Evolutionary conservation across 495 filamentous ascomycete genomes (phyloP).

Genomic region (Zalerion maritima): DNA sequence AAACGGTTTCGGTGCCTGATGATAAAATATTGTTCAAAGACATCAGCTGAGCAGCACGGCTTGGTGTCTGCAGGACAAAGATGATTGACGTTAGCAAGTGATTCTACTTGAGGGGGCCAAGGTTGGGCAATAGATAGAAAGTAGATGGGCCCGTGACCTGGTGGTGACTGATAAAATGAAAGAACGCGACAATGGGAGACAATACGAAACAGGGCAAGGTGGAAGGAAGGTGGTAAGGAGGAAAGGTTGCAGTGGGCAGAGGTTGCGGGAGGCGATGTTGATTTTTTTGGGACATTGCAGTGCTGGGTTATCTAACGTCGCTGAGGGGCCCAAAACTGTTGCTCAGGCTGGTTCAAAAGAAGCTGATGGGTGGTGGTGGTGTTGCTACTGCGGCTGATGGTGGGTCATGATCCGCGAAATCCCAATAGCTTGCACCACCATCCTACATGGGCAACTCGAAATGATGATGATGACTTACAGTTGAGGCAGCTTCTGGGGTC

Average conservation of each 20-base stretch:
- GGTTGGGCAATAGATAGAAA: constrained; percentile 2
- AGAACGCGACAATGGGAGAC: constrained; percentile 27
- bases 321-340: too few species aligned
- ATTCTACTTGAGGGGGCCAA: constrained; percentile 4
- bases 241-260: constrained; percentile 3
- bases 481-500: constrained; percentile 16
- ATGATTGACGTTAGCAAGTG: constrained; percentile 7
- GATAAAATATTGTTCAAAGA: constrained; percentile 83
- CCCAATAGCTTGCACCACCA: too few species aligned
- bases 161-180: constrained; percentile 8
- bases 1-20: constrained; percentile 49
- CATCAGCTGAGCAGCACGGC: constrained; percentile 69
- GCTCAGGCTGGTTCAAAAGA: too few species aligned
- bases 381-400: too few species aligned
- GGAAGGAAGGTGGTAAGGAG: constrained; percentile 13
- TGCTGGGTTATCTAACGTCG: too few species aligned
- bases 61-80: constrained; percentile 36
- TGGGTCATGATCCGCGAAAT: too few species aligned
- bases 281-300: too few species aligned
- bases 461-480: constrained; percentile 18
- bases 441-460: too few species aligned
- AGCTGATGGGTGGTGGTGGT: too few species aligned
- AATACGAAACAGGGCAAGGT: constrained; percentile 12
- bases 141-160: constrained; percentile 4
- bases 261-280: too few species aligned